Conservation (phyloP, 495 filamentous ascomycete species). For the Penicillium desertorum region DNA sequence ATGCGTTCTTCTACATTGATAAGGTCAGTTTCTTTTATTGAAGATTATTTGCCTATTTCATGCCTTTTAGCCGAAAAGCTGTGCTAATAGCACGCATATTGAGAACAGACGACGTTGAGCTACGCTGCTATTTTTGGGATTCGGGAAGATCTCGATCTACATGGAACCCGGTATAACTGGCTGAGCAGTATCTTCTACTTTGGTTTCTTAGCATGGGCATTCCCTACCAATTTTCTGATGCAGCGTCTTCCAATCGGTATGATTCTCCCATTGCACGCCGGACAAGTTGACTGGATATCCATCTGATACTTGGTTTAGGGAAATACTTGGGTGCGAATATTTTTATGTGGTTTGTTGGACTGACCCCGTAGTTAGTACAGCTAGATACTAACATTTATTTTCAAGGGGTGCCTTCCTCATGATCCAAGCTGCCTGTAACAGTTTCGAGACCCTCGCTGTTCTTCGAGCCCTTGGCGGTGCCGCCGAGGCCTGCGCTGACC, state of each 20-base stretch:
- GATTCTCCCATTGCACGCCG: background rate
- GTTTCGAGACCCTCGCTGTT: constrained; percentile 52
- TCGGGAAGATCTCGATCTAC: constrained; percentile 44
- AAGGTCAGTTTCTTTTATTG: constrained; percentile 33
- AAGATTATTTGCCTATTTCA: constrained; percentile 19
- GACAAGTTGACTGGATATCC: background rate
- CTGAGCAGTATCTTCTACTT: constrained; percentile 51
- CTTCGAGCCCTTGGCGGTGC: constrained; percentile 54
- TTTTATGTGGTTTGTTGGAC: constrained; percentile 50
- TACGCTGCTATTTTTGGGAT: constrained; percentile 63
- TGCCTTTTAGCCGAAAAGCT: background rate
- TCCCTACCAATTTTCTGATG: constrained; percentile 55
- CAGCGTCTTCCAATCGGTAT: constrained; percentile 57
- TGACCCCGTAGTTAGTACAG: background rate
- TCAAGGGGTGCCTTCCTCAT: constrained; percentile 54
- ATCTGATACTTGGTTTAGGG: constrained; percentile 28
- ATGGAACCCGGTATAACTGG: constrained; percentile 53
- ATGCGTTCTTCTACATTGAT: constrained; percentile 62
- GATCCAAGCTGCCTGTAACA: constrained; percentile 54
- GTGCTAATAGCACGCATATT: constrained; percentile 32
- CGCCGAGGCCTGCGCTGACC: constrained; percentile 54
- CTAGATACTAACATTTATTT: background rate
- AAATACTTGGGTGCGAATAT: constrained; percentile 61
- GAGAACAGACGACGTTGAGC: constrained; percentile 53
- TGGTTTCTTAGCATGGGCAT: constrained; percentile 51